A percentile compares a stretch with the other conserved stretches of the same genome.
Conservation (phyloP, 2,329 filamentous ascomycete species). For the Tricladium varicosporioides region DNA sequence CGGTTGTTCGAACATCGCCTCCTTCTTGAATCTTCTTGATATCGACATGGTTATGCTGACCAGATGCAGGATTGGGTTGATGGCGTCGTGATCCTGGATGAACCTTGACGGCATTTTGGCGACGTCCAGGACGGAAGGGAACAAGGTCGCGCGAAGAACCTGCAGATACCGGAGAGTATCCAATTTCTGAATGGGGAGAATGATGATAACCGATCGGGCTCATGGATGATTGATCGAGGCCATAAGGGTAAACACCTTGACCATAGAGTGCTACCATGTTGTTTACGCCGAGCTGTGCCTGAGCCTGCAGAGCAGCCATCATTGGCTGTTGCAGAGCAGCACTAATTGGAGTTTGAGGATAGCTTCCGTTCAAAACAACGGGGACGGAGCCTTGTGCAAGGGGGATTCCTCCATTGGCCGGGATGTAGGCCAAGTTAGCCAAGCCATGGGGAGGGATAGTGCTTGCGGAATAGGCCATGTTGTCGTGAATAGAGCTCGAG, state of each 20-base stretch:
- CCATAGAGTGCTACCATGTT: background rate
- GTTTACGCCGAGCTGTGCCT: background rate
- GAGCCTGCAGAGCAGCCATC: slow-evolving; percentile 4
- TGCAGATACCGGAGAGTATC: slow-evolving; percentile 9
- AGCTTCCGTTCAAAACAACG: slow-evolving; percentile 2
- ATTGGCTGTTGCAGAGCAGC: slow-evolving; percentile 1
- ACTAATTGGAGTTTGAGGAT: background rate
- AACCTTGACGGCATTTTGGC: slow-evolving; percentile 39
- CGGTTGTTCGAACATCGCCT: slow-evolving; percentile 72
- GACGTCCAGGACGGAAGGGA: slow-evolving; percentile 17
- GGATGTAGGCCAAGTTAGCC: slow-evolving; percentile 2
- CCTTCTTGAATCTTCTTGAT: slow-evolving; percentile 60
- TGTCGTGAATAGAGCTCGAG: background rate
- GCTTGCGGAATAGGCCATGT: background rate
- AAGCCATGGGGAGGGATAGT: background rate
- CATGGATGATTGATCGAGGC: background rate
- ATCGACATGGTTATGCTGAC: slow-evolving; percentile 62
- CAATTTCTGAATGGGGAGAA: background rate
- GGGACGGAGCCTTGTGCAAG: slow-evolving; percentile 6
- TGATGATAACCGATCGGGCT: slow-evolving; percentile 4
- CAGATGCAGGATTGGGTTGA: slow-evolving; percentile 41
- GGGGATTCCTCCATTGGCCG: background rate
- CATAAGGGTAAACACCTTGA: slow-evolving; percentile 4
- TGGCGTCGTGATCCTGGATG: slow-evolving; percentile 37
- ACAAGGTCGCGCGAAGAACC: slow-evolving; percentile 8